Evolutionary conservation across 768 basidiomycete species (phyloP).

Genomic region (Pulveroboletus sp.): DNA sequence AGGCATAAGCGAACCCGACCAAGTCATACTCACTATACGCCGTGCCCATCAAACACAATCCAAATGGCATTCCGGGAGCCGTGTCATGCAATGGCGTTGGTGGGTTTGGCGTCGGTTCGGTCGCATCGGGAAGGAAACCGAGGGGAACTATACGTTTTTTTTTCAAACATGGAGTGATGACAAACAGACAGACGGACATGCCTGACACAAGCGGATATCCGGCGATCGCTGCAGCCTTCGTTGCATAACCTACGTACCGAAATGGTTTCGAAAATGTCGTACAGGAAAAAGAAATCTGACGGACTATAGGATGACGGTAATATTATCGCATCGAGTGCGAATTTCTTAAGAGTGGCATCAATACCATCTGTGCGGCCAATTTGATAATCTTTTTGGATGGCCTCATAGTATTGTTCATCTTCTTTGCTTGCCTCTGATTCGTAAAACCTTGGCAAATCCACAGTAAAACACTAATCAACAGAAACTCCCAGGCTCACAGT

Average conservation of each 20-base stretch:
- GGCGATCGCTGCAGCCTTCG: conserved; percentile 31
- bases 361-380: conserved; percentile 53
- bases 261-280: not conserved
- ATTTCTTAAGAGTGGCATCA: conserved; percentile 46
- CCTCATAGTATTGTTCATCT: conserved; percentile 38
- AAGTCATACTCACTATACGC: conserved; percentile 44
- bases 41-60: conserved; percentile 43
- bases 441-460: conserved; percentile 16
- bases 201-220: conserved; percentile 38
- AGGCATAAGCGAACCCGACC: conserved; percentile 44
- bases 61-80: conserved; percentile 41
- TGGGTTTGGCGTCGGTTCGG: conserved; percentile 24
- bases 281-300: not conserved
- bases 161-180: not conserved
- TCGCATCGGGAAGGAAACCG: conserved; percentile 36
- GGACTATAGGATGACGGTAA: conserved; percentile 36
- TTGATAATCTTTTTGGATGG: conserved; percentile 43
- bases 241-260: conserved; percentile 20
- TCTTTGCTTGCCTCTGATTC: conserved; percentile 20
- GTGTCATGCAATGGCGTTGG: conserved; percentile 35
- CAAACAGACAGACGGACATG: not conserved
- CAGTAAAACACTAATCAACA: not conserved
- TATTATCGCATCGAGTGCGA: conserved; percentile 50
- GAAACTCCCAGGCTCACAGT: conserved; percentile 21
- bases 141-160: conserved; percentile 38